Evolutionary conservation across 2,329 filamentous ascomycete species (phyloP).

Genomic region (Diaporthe australafricana): DNA sequence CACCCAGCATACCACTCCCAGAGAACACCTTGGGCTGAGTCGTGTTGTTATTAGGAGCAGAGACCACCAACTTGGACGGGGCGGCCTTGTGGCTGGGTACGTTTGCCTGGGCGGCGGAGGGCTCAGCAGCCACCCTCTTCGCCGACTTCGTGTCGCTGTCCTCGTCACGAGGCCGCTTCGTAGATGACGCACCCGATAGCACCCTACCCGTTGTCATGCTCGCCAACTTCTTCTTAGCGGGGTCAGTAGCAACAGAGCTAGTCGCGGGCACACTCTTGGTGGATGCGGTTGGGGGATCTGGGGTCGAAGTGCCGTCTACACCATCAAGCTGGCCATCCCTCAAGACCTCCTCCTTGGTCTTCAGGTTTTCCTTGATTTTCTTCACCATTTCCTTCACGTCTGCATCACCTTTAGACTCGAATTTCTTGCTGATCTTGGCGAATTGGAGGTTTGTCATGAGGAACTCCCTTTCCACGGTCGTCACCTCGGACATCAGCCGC

Average conservation of each 20-base stretch:
- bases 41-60: constrained; percentile 23
- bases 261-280: constrained; percentile 16
- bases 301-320: constrained; percentile 40
- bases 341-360: constrained; percentile 39
- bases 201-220: constrained; percentile 37
- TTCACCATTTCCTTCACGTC: constrained; percentile 72
- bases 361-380: constrained; percentile 49
- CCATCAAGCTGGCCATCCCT: constrained; percentile 43
- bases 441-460: constrained; percentile 74
- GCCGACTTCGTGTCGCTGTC: constrained; percentile 50
- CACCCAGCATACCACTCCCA: constrained; percentile 35
- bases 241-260: constrained; percentile 29
- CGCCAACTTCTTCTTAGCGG: constrained; percentile 40
- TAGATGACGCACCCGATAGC: constrained; percentile 40
- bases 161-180: constrained; percentile 54
- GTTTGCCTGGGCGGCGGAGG: constrained; percentile 39
- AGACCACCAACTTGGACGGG: constrained; percentile 30
- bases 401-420: constrained; percentile 73
- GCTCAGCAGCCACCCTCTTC: constrained; percentile 53
- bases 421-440: constrained; percentile 71
- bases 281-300: constrained; percentile 22
- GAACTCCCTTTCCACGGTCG: constrained; percentile 69
- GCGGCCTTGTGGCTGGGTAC: constrained; percentile 32
- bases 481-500: constrained; percentile 70
- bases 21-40: constrained; percentile 33